Conservation (phyloP, 1,139 yeast genomes). For the Hyphopichia fennica region DNA sequence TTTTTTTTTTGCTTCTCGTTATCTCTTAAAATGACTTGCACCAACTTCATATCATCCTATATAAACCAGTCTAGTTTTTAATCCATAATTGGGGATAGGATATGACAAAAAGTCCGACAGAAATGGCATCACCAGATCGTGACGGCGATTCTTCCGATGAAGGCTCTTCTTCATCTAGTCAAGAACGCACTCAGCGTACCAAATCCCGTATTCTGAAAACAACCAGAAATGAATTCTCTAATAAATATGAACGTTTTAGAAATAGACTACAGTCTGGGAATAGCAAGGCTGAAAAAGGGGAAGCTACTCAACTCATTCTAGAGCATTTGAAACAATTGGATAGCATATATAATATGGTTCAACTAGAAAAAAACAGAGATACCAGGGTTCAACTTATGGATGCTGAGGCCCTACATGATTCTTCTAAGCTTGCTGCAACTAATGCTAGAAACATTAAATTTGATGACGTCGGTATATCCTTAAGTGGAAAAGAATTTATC, state of each 20-base stretch:
- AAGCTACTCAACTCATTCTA: constrained; percentile 28
- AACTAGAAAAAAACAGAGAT: constrained; percentile 27
- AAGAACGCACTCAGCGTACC: background rate
- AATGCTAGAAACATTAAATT: constrained; percentile 61
- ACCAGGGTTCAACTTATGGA: constrained; percentile 27
- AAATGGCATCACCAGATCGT: background rate
- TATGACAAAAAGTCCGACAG: no score
- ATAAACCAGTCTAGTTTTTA: no score
- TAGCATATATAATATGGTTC: constrained; percentile 28
- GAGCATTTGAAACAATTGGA: constrained; percentile 29
- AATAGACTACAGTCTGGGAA: constrained; percentile 18
- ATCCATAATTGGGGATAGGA: no score
- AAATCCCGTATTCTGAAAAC: constrained; percentile 4
- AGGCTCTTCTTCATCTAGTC: background rate
- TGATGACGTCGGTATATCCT: constrained; percentile 50
- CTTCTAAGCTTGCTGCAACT: constrained; percentile 41
- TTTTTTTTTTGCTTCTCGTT: no score
- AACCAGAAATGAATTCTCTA: constrained; percentile 18
- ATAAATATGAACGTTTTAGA: constrained; percentile 26
- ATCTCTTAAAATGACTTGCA: no score
- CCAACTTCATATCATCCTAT: no score
- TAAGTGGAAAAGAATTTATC: constrained; percentile 50
- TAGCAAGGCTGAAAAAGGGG: constrained; percentile 35
- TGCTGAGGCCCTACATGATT: constrained; percentile 41
- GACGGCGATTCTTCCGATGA: background rate